Percentiles rank a stretch among this genome's conserved stretches.
Conservation (phyloP, 2,329 filamentous ascomycete species). For the Diaporthe capsici region DNA sequence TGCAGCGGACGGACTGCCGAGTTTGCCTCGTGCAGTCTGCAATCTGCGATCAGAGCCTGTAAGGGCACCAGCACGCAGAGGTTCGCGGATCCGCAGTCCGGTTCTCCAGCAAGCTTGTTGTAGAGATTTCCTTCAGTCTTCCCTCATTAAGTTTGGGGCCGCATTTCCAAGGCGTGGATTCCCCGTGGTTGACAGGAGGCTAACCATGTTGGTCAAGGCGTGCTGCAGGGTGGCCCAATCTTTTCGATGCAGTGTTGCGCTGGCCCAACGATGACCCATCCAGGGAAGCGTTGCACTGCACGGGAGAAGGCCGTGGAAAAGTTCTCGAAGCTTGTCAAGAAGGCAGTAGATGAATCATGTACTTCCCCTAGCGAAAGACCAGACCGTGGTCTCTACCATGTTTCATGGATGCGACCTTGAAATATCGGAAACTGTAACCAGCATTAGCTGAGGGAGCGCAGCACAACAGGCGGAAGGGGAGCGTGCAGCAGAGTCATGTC, state of each 20-base stretch:
- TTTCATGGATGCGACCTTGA: conserved; percentile 15
- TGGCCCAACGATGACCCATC: conserved; percentile 40
- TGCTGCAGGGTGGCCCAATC: conserved; percentile 39
- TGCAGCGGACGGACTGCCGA: conserved; percentile 35
- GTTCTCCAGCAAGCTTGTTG: conserved; percentile 23
- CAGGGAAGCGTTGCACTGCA: conserved; percentile 32
- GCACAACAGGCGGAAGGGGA: conserved; percentile 23
- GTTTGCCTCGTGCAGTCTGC: conserved; percentile 35
- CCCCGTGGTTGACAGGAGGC: conserved; percentile 36
- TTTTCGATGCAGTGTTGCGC: conserved; percentile 39
- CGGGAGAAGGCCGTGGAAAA: conserved; percentile 35
- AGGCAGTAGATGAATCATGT: conserved; percentile 32
- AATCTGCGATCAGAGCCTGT: conserved; percentile 39
- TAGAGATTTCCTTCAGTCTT: conserved; percentile 31
- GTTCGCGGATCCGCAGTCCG: conserved; percentile 34
- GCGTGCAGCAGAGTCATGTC: conserved; percentile 35
- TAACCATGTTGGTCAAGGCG: conserved; percentile 37
- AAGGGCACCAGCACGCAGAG: conserved; percentile 33
- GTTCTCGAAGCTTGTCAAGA: conserved; percentile 39
- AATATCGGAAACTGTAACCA: conserved; percentile 32
- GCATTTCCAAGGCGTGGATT: conserved; percentile 36
- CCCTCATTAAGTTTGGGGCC: conserved; percentile 36
- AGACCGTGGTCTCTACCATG: conserved; percentile 21
- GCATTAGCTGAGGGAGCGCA: conserved; percentile 32
- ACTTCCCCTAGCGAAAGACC: conserved; percentile 14